These are phyloP conservation scores for Colletotrichum sp. DNA, from an alignment of 2,329 filamentous ascomycete species.

Conservation along the genomic window DNA sequence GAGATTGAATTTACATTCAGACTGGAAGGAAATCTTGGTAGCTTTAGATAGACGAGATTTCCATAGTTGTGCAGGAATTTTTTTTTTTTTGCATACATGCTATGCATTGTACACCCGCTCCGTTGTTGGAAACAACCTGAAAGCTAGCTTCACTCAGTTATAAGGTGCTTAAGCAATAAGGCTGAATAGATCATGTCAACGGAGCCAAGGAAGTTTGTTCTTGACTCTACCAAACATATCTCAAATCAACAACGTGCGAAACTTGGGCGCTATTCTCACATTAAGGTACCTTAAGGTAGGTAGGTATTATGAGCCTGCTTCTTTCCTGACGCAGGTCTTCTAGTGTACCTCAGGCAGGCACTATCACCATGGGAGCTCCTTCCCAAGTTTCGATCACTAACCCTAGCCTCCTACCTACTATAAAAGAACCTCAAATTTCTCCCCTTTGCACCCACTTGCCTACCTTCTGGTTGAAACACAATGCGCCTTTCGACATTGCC, in stretches of 20 bases:
- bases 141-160: neutral
- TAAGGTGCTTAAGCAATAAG: too few relatives aligned
- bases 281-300: too few relatives aligned
- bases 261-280: too few relatives aligned
- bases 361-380: neutral
- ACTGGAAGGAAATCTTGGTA: neutral
- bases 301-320: neutral
- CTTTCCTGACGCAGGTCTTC: neutral
- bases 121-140: neutral
- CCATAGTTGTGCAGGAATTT: neutral
- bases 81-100: too few relatives aligned
- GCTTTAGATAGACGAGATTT: too few relatives aligned
- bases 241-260: too few relatives aligned
- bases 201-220: too few relatives aligned
- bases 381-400: neutral
- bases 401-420: neutral
- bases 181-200: too few relatives aligned
- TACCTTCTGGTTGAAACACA: neutral
- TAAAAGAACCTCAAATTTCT: neutral
- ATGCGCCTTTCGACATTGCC: neutral
- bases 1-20: neutral
- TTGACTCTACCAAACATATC: accelerated
- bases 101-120: neutral
- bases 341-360: neutral
- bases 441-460: neutral